These are phyloP conservation scores for Wickerhamomyces strasburgensis DNA, from an alignment of 805 yeast genomes.

Conservation along the genomic window DNA sequence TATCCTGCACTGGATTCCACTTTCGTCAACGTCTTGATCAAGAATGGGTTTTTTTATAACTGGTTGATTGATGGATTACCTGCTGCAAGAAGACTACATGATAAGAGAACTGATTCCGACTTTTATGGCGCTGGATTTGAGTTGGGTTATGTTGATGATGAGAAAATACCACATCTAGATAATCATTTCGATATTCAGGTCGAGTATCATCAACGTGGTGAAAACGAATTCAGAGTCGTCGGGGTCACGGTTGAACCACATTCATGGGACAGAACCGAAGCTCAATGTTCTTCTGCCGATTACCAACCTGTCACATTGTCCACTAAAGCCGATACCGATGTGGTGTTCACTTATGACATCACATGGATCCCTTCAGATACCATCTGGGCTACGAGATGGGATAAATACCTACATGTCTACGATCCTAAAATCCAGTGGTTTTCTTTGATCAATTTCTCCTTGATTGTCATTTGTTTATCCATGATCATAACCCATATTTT, in stretches of 20 bases:
- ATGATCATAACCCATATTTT: constrained; percentile 75
- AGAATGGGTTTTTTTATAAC: constrained; percentile 80
- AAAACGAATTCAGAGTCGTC: constrained; percentile 74
- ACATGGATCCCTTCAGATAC: constrained; percentile 63
- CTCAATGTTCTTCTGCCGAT: constrained; percentile 29
- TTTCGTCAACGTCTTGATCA: constrained; percentile 73
- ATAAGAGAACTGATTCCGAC: constrained; percentile 50
- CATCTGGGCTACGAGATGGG: constrained; percentile 99
- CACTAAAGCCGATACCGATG: constrained; percentile 47
- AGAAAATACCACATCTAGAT: constrained; percentile 52
- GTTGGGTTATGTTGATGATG: constrained; percentile 63
- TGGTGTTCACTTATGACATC: constrained; percentile 83
- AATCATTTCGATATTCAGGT: constrained; percentile 78
- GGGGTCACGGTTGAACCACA: constrained; percentile 78
- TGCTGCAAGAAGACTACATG: constrained; percentile 63
- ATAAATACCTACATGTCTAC: constrained; percentile 84
- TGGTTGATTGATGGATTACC: constrained; percentile 97
- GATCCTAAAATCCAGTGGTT: constrained; percentile 97
- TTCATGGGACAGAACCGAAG: constrained; percentile 43
- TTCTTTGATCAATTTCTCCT: constrained; percentile 79
- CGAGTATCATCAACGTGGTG: constrained; percentile 76
- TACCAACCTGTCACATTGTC: constrained; percentile 42
- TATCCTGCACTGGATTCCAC: constrained; percentile 64
- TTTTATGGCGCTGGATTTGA: constrained; percentile 81
- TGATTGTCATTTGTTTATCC: constrained; percentile 74